A percentile compares a stretch with the other conserved stretches of the same genome.
Conservation (phyloP, 148 eudicot species). For the Dysphania ambrosioides region DNA sequence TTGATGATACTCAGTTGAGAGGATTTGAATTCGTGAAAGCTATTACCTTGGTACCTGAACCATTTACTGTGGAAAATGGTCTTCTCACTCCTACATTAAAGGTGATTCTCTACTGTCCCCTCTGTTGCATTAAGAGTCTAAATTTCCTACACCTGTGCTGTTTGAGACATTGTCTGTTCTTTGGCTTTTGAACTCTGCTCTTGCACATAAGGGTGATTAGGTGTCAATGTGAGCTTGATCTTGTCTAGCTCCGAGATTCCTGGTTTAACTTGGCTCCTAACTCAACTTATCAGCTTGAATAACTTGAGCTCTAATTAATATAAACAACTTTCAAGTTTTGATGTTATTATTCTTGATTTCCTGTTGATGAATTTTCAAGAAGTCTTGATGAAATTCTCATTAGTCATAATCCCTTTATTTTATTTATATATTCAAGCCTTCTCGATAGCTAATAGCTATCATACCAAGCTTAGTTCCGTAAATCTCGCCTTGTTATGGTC, state of each 20-base stretch:
- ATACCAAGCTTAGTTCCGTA: neutral
- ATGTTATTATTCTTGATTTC: neutral
- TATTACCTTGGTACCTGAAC: conserved; percentile 78
- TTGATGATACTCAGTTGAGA: conserved; percentile 48
- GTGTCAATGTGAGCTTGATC: neutral
- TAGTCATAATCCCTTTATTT: no score
- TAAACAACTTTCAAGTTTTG: neutral
- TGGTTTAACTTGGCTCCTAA: neutral
- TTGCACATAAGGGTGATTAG: neutral
- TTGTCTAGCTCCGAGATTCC: neutral
- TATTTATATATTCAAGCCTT: neutral
- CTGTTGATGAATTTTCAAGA: neutral
- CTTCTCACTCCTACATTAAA: conserved; percentile 91
- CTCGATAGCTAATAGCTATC: neutral
- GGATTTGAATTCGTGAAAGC: conserved; percentile 90
- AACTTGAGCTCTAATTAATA: neutral
- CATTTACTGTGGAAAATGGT: conserved; percentile 80
- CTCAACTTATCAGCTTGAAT: conserved; percentile 1
- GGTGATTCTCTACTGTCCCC: conserved; percentile 29
- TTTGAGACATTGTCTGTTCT: neutral
- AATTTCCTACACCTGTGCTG: neutral
- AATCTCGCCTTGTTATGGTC: neutral
- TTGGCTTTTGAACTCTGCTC: neutral
- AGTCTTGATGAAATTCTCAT: no score
- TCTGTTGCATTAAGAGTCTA: neutral